Percentiles rank a stretch among this genome's conserved stretches.
Evolutionary conservation across 768 basidiomycete genomes (phyloP).

Genomic region (Suillus cothurnatus): DNA sequence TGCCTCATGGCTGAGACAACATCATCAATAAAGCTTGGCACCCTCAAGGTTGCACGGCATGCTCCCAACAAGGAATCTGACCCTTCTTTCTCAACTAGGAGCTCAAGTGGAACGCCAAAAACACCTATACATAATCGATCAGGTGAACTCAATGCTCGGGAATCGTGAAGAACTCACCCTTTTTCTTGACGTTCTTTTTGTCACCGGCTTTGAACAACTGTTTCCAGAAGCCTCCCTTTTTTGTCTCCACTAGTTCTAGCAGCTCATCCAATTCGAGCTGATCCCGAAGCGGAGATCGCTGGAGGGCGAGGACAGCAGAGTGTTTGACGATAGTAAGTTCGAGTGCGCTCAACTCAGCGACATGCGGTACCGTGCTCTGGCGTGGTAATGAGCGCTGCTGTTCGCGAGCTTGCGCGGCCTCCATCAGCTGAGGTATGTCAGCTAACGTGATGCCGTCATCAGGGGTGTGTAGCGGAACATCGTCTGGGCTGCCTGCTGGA

Average conservation of each 20-base stretch:
- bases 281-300: conserved; percentile 76
- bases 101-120: conserved; percentile 90
- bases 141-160: conserved; percentile 14
- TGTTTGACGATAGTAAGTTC: conserved; percentile 93
- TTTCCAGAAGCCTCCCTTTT: conserved; percentile 96
- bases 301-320: conserved; percentile 79
- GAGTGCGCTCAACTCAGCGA: conserved; percentile 81
- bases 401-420: conserved; percentile 88
- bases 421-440: conserved; percentile 91
- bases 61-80: conserved; percentile 94
- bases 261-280: conserved; percentile 92
- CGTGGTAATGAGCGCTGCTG: conserved; percentile 83
- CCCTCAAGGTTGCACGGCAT: conserved; percentile 77
- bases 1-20: conserved; percentile 98
- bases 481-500: conserved; percentile 55
- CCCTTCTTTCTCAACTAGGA: conserved; percentile 91
- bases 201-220: conserved; percentile 90
- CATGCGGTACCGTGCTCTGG: conserved; percentile 75
- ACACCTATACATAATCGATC: conserved; percentile 57
- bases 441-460: conserved; percentile 92
- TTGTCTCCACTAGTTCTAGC: conserved; percentile 86
- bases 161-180: conserved; percentile 51
- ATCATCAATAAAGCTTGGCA: conserved; percentile 98
- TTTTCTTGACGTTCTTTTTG: conserved; percentile 91
- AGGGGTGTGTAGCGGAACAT: conserved; percentile 39